These are phyloP conservation scores for Pulveroboletus frians DNA, from an alignment of 768 basidiomycete genomes.

Conservation along the genomic window DNA sequence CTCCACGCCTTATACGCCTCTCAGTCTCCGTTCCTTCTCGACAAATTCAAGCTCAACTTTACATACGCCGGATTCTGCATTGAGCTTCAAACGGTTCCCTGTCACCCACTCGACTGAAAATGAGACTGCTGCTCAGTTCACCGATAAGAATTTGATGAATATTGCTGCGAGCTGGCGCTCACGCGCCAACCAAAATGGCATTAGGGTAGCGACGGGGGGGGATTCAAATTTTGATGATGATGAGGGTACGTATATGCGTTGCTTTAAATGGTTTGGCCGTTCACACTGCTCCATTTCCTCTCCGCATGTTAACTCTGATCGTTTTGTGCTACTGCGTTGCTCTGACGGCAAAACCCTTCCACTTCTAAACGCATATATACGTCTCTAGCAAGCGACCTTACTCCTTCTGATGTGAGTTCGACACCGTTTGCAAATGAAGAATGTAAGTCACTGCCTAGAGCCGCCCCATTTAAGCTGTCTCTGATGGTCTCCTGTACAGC, in stretches of 20 bases:
- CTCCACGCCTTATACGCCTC: slow-evolving; percentile 62
- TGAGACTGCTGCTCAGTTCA: slow-evolving; percentile 21
- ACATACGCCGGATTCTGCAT: slow-evolving; percentile 50
- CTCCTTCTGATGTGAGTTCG: slow-evolving; percentile 46
- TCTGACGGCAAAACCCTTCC: background rate
- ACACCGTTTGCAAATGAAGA: slow-evolving; percentile 46
- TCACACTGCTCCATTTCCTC: slow-evolving; percentile 10
- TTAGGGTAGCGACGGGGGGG: slow-evolving; percentile 49
- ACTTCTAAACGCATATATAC: slow-evolving; percentile 28
- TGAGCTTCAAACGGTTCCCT: slow-evolving; percentile 39
- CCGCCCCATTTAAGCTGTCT: slow-evolving; percentile 14
- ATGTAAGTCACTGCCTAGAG: slow-evolving; percentile 33
- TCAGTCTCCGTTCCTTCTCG: slow-evolving; percentile 60
- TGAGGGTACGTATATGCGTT: slow-evolving; percentile 38
- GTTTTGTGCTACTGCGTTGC: background rate
- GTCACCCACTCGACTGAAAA: slow-evolving; percentile 43
- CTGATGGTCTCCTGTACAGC: slow-evolving; percentile 33
- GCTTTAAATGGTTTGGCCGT: slow-evolving; percentile 6
- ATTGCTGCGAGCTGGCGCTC: slow-evolving; percentile 68
- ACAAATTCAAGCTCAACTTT: slow-evolving; percentile 47
- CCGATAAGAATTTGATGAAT: slow-evolving; percentile 50
- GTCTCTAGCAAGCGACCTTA: slow-evolving; percentile 51
- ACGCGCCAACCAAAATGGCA: slow-evolving; percentile 65
- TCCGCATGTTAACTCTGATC: slow-evolving; percentile 7
- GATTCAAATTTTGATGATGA: slow-evolving; percentile 42